Base-by-base conservation (phyloP, 768 basidiomycete genomes). In the Leccinum pellstonianum region DNA sequence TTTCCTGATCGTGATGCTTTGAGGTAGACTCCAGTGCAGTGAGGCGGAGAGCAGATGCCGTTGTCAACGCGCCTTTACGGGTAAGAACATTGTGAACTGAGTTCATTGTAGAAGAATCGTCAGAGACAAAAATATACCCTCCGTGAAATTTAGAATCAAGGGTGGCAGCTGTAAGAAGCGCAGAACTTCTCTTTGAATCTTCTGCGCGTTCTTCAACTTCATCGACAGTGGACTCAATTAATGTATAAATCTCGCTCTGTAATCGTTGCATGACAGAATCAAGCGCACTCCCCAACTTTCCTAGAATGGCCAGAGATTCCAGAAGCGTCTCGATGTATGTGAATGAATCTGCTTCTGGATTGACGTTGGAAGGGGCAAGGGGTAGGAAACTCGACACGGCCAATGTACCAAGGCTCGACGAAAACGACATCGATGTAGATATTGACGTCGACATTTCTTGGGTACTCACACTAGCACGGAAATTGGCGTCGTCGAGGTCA, bases 281-380 rank as follows among this genome's bases (percentile, higher is more conserved):
- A 15, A 98, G 77, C 5, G 87, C 91, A 56, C 77, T 85, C 3
- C 92, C 93, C 3, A 98, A 81, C 69, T 91, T 90, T 7, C 95
- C 95, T 14, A 99, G 79, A 2, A 94, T 88, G 14, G 94, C 89
- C 12, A 98, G 79, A n/a, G 95, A 90, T 73, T 98, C 97, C 8
- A 98, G 77, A 6, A 98, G 80, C 2, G 86, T 90, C 76, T 98
- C 97, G 64, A 98, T 87, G 68, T 98, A 98, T 4, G 86, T 75
- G 74, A 97, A 99, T 0, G 93, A 94, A 70, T 99, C 93, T 10
- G 86, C 81, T 76, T 99, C 97, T 5, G 95, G 94, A 67, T 95
- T 95, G 60, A 61, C 59, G 62, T 64, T 70, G 55, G 64, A 65
- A 23, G 70, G 67, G 5, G 62, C 66, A 23, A 68, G 58, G 12